A percentile compares a stretch with the other conserved stretches of the same genome.
These are phyloP conservation scores for Yarrowia keelungensis DNA, from an alignment of 805 yeast species.

Conservation along the genomic window DNA sequence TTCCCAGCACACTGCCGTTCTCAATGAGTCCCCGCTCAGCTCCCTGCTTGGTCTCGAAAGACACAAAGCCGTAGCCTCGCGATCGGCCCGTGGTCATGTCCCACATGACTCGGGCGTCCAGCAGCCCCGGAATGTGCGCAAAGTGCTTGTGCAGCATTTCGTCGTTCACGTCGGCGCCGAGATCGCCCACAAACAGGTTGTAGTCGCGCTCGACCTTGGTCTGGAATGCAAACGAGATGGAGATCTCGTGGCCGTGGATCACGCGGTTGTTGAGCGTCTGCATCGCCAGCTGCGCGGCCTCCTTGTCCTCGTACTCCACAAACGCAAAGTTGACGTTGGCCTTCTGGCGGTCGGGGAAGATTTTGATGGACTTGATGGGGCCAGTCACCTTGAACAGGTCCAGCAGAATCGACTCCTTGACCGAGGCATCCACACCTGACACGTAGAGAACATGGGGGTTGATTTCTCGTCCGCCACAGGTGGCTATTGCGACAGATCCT, in stretches of 20 bases:
- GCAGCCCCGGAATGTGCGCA: constrained; percentile 61
- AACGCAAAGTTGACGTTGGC: constrained; percentile 83
- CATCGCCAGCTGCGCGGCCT: constrained; percentile 68
- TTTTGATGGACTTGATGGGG: constrained; percentile 67
- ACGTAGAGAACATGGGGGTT: constrained; percentile 77
- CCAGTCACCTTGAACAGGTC: constrained; percentile 71
- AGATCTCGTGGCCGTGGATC: constrained; percentile 61
- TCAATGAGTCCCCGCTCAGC: constrained; percentile 78
- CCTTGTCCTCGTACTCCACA: constrained; percentile 69
- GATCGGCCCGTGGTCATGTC: constrained; percentile 94
- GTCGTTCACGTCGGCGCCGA: constrained; percentile 82
- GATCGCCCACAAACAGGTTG: constrained; percentile 86
- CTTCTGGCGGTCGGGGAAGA: constrained; percentile 74
- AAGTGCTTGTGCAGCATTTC: constrained; percentile 69
- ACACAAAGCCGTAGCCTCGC: constrained; percentile 88
- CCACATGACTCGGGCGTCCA: constrained; percentile 96
- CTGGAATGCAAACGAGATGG: constrained; percentile 84
- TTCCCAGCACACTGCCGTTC: constrained; percentile 76
- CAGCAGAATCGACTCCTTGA: constrained; percentile 66
- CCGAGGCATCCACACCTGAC: constrained; percentile 70
- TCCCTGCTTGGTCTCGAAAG: constrained; percentile 68
- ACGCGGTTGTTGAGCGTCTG: constrained; percentile 63
- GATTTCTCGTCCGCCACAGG: constrained; percentile 76
- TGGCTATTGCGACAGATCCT: constrained; percentile 24
- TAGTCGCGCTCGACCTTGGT: constrained; percentile 60